phyloP scores from a whole-genome alignment of 257 asterid species.

The Cynanchum wilfordii region DNA sequence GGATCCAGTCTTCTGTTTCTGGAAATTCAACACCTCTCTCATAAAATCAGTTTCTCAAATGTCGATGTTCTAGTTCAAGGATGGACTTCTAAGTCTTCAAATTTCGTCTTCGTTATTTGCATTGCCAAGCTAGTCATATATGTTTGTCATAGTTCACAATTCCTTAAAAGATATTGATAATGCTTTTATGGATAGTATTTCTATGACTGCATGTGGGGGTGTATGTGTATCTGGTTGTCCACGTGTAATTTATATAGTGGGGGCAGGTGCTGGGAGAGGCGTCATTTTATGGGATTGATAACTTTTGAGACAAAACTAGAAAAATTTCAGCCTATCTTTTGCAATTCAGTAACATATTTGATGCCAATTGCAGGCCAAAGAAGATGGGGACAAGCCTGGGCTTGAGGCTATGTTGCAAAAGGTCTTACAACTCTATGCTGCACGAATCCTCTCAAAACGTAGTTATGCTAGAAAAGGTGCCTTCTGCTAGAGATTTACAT shows the following conservation, averaged over 20 bases:
- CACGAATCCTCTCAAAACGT: conserved; percentile 80
- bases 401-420: conserved; percentile 97
- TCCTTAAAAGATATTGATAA: background rate
- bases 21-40: background rate
- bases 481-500: conserved; percentile 4
- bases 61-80: background rate
- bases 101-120: background rate
- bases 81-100: background rate
- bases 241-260: background rate
- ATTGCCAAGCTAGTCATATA: background rate
- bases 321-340: background rate
- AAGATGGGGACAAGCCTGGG: conserved; percentile 93
- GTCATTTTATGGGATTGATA: background rate
- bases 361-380: conserved; percentile 62
- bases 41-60: background rate
- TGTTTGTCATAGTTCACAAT: too few species aligned
- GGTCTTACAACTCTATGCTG: conserved; percentile 90
- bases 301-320: background rate
- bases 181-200: background rate
- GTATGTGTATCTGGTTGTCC: background rate
- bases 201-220: background rate
- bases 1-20: conserved; percentile 2
- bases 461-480: conserved; percentile 86
- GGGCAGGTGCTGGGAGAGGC: background rate
- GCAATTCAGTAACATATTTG: background rate